These are phyloP conservation scores for Potentilla sterilis DNA, from an alignment of 306 rosid genomes.

Conservation along the genomic window DNA sequence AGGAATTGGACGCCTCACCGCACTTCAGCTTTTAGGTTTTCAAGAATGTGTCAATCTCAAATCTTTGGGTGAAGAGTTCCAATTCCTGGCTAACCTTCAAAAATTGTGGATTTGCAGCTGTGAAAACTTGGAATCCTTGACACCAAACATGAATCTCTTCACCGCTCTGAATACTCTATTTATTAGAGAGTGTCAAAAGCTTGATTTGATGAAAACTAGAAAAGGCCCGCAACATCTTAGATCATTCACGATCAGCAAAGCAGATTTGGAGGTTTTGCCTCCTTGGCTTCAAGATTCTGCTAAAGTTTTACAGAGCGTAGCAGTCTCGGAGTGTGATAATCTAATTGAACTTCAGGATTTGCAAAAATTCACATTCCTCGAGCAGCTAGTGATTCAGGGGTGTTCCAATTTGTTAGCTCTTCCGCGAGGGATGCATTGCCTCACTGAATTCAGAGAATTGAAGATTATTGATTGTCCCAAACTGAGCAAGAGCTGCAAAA, in stretches of 20 bases:
- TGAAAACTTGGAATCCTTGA: not conserved
- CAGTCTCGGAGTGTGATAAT: not conserved
- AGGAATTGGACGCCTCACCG: not conserved
- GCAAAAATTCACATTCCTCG: not conserved
- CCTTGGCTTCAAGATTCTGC: constrained; percentile 5
- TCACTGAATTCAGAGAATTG: not conserved
- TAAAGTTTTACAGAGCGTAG: not conserved
- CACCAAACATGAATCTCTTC: not conserved
- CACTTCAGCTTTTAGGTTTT: not conserved
- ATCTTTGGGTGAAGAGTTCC: not conserved
- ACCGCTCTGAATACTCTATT: not conserved
- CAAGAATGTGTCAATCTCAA: not conserved
- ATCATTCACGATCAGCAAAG: not conserved
- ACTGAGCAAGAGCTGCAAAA: not conserved
- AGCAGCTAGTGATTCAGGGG: not conserved
- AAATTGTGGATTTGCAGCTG: rapidly evolving
- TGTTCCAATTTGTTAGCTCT: constrained; percentile 13
- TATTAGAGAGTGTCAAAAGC: not conserved
- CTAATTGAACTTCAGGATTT: constrained; percentile 23
- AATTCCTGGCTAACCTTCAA: not conserved
- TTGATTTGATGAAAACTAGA: not conserved
- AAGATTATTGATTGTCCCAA: not conserved
- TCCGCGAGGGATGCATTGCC: not conserved
- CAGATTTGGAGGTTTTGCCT: not conserved
- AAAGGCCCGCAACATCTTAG: not conserved